Percentiles rank a stretch among this genome's conserved stretches.
Conservation (phyloP, 2,329 filamentous ascomycete genomes). For the Neoascochyta sp. region DNA sequence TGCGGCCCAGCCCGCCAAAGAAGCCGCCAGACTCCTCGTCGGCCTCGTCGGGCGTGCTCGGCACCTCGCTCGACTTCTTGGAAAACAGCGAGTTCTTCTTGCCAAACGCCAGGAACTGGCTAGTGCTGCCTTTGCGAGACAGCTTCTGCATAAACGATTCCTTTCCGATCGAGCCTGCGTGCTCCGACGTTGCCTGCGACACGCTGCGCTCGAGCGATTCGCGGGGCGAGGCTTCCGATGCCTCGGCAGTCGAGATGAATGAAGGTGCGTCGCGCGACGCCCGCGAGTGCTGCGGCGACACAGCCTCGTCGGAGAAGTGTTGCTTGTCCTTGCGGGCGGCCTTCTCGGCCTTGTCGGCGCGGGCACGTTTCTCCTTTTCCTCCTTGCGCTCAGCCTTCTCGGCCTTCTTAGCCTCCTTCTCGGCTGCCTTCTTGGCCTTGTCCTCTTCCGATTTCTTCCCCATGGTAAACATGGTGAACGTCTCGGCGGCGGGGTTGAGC, state of each 20-base stretch:
- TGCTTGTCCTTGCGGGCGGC: slow-evolving; percentile 35
- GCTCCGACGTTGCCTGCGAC: slow-evolving; percentile 38
- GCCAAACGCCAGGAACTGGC: slow-evolving; percentile 44
- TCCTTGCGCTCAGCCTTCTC: slow-evolving; percentile 34
- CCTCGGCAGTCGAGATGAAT: slow-evolving; percentile 39
- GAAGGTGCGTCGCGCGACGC: slow-evolving; percentile 45
- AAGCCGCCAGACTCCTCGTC: slow-evolving; percentile 35
- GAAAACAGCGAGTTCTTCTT: slow-evolving; percentile 37
- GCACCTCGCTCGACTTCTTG: slow-evolving; percentile 28
- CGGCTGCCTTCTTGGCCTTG: slow-evolving; percentile 32
- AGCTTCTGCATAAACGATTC: slow-evolving; percentile 51
- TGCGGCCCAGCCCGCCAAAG: slow-evolving; percentile 22
- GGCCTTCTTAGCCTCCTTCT: slow-evolving; percentile 37
- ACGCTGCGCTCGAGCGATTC: slow-evolving; percentile 40
- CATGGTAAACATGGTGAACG: slow-evolving; percentile 59
- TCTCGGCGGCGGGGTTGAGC: slow-evolving; percentile 84
- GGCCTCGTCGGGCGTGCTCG: slow-evolving; percentile 38
- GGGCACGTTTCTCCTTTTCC: slow-evolving; percentile 40
- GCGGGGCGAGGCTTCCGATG: slow-evolving; percentile 36
- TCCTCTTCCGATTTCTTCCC: slow-evolving; percentile 34
- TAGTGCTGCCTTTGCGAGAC: slow-evolving; percentile 46
- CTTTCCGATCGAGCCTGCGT: slow-evolving; percentile 36
- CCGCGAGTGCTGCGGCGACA: slow-evolving; percentile 22
- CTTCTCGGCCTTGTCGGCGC: slow-evolving; percentile 32
- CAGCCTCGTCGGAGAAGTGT: slow-evolving; percentile 23